These are phyloP conservation scores for Stereocaulon alpinum DNA, from an alignment of 495 filamentous ascomycete species.

Conservation along the genomic window DNA sequence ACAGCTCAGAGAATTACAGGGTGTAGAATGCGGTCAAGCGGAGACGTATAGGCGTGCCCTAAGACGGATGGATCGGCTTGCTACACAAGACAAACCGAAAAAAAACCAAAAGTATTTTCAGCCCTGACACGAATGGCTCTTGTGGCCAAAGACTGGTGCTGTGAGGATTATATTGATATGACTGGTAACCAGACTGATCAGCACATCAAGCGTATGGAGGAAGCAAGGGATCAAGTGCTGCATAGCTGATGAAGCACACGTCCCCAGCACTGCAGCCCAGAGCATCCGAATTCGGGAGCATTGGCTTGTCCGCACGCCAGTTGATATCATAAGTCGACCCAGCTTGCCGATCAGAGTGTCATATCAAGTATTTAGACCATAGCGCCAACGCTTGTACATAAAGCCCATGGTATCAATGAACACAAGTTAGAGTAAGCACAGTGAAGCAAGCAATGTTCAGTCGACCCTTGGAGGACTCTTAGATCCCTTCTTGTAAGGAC, in stretches of 20 bases:
- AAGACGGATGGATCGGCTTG: not conserved
- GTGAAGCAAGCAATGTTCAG: conserved; percentile 6
- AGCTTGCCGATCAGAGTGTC: no score
- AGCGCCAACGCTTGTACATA: no score
- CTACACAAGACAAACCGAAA: not conserved
- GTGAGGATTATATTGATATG: conserved; percentile 2
- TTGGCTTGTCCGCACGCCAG: no score
- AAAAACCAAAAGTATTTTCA: not conserved
- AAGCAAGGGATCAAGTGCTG: not conserved
- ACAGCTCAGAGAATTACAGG: not conserved
- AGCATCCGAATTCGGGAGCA: no score
- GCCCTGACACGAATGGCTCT: not conserved
- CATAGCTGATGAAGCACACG: not conserved
- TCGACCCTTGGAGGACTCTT: conserved; percentile 39
- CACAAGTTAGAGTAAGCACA: not conserved
- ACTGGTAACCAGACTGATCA: not conserved
- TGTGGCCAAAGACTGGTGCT: not conserved
- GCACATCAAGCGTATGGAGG: not conserved
- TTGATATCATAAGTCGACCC: no score
- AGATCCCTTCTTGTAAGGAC: conserved; percentile 24
- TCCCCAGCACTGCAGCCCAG: not conserved
- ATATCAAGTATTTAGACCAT: no score
- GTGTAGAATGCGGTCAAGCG: not conserved
- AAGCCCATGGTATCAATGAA: not conserved
- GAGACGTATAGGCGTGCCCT: not conserved